A percentile compares a stretch with the other conserved stretches of the same genome.
Conservation (phyloP, 768 basidiomycete genomes). For the Boletales sp. region DNA sequence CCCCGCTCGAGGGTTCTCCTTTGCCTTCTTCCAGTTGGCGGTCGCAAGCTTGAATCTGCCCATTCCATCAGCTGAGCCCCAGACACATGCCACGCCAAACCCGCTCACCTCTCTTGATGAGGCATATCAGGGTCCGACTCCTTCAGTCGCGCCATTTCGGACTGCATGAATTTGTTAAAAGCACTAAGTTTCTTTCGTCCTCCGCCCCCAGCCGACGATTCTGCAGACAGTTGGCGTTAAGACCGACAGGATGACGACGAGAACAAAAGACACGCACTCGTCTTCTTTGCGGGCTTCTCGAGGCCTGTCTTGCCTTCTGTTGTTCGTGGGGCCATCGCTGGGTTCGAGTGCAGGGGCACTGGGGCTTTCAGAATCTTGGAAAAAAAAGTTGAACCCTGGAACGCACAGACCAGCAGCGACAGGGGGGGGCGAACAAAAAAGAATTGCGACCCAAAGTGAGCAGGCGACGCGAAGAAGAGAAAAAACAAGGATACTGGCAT, state of each 20-base stretch:
- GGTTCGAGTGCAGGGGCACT: conserved; percentile 7
- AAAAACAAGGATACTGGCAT: background rate
- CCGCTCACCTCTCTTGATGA: conserved; percentile 65
- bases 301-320: conserved; percentile 35
- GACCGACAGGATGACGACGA: conserved; percentile 10
- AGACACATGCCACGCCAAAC: background rate
- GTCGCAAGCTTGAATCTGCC: conserved; percentile 70
- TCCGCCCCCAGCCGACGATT: conserved; percentile 48
- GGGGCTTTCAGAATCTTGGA: conserved; percentile 6
- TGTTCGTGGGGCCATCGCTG: conserved; percentile 43
- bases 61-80: background rate
- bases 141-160: conserved; percentile 76
- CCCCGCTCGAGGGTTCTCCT: conserved; percentile 55
- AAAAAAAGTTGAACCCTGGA: conserved; percentile 18
- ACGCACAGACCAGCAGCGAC: conserved; percentile 30
- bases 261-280: conserved; percentile 37
- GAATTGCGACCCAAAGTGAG: background rate
- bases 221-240: conserved; percentile 34
- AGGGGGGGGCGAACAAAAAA: conserved; percentile 22
- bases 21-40: conserved; percentile 72
- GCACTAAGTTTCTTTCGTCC: conserved; percentile 61
- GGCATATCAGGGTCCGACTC: conserved; percentile 66
- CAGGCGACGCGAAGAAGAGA: conserved; percentile 7
- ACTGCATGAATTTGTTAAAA: conserved; percentile 81
- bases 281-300: conserved; percentile 54